Conservation (phyloP, 164 flowering plant species). For the grape (Vitis vinifera) region DNA sequence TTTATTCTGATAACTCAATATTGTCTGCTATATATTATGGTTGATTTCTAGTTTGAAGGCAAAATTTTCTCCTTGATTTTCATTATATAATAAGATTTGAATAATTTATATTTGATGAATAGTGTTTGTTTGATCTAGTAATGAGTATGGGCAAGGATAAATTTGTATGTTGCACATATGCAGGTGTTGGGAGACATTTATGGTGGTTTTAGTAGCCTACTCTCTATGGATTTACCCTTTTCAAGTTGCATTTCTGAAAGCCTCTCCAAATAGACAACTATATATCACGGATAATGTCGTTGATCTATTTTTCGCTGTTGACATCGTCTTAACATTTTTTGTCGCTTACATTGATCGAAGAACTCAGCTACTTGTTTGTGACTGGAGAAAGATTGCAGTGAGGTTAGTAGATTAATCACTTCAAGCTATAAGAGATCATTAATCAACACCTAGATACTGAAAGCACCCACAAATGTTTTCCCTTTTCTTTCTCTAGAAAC, state of each 20-base stretch:
- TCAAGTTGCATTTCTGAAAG: slow-evolving; percentile 65
- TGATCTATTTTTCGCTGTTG: slow-evolving; percentile 65
- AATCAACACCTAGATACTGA: too few species aligned
- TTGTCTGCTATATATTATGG: too few species aligned
- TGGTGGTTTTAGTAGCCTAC: slow-evolving; percentile 73
- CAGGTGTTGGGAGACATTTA: slow-evolving; percentile 86
- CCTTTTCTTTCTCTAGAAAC: too few species aligned
- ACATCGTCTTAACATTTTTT: slow-evolving; percentile 75
- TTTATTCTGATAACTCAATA: too few species aligned
- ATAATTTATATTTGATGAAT: too few species aligned
- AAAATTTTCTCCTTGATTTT: too few species aligned
- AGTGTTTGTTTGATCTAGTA: too few species aligned
- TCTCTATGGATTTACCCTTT: slow-evolving; percentile 85
- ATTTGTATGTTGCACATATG: slow-evolving; percentile 4
- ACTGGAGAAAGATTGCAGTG: slow-evolving; percentile 52
- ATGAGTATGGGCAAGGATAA: too few species aligned
- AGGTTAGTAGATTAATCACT: slow-evolving; percentile 40
- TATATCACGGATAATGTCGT: slow-evolving; percentile 67
- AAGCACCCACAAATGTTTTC: too few species aligned
- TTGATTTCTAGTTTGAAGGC: too few species aligned
- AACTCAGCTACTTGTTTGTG: slow-evolving; percentile 68
- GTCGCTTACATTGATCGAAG: slow-evolving; percentile 73
- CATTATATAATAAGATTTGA: too few species aligned
- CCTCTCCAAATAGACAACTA: slow-evolving; percentile 34
- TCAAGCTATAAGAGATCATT: too few species aligned